Percentiles rank a stretch among this genome's conserved stretches.
phyloP scores from a whole-genome alignment of 2,329 filamentous ascomycete genomes.

The Phoma sp. region DNA sequence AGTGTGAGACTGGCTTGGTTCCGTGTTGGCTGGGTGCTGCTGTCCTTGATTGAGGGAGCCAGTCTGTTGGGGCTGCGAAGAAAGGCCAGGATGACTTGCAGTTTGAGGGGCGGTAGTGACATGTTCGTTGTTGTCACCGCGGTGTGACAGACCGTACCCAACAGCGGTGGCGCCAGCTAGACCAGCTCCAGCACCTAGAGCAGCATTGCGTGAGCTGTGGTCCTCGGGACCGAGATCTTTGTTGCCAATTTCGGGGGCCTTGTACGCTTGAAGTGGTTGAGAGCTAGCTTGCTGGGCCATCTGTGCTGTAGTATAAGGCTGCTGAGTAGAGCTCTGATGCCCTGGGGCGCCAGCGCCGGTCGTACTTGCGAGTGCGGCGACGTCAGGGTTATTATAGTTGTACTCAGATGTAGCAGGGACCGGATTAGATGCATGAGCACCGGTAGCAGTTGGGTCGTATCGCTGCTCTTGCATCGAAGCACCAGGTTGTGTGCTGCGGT shows the following conservation, averaged over 20 bases:
- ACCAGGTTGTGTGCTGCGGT: constrained; percentile 38
- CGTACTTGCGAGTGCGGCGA: constrained; percentile 10
- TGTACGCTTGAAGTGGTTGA: constrained; percentile 9
- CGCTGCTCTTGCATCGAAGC: constrained; percentile 43
- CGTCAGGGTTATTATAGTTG: constrained; percentile 18
- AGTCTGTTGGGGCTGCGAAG: constrained; percentile 8
- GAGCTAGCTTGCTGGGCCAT: constrained; percentile 7
- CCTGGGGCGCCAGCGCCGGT: neutral
- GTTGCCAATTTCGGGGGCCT: constrained; percentile 5
- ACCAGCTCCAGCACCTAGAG: constrained; percentile 28
- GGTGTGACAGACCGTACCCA: constrained; percentile 12
- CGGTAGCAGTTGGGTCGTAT: constrained; percentile 35
- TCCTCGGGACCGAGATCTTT: constrained; percentile 11
- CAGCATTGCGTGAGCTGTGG: constrained; percentile 32
- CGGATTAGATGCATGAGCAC: constrained; percentile 33
- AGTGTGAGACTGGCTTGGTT: constrained; percentile 3
- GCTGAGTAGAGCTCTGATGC: constrained; percentile 1
- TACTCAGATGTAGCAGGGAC: constrained; percentile 30
- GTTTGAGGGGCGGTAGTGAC: neutral
- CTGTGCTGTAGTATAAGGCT: constrained; percentile 11
- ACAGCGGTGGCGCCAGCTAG: constrained; percentile 12
- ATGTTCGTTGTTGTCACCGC: constrained; percentile 1
- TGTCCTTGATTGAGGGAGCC: constrained; percentile 4
- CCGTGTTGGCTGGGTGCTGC: constrained; percentile 8
- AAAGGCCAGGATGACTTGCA: constrained; percentile 9